phyloP scores from a whole-genome alignment of 116 monocot genomes.

The Iris pallida region DNA sequence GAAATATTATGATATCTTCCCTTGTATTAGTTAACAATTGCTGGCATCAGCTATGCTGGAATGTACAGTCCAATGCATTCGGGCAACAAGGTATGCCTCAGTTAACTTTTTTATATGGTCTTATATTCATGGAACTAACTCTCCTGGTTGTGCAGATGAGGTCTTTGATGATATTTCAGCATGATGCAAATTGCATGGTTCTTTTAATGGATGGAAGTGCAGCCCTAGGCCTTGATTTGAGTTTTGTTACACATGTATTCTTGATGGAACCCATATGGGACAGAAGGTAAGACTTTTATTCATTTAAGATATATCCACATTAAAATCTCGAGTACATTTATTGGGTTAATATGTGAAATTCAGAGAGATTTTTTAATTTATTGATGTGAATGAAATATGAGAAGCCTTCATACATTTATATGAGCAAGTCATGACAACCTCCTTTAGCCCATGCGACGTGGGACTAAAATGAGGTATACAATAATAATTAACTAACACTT shows the following conservation, averaged over 20 bases:
- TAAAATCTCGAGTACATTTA: background rate
- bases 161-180: conserved; percentile 65
- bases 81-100: conserved; percentile 54
- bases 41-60: conserved; percentile 68
- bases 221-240: conserved; percentile 92
- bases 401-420: too few species aligned
- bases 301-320: background rate
- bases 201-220: conserved; percentile 99
- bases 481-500: too few species aligned
- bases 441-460: too few species aligned
- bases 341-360: background rate
- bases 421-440: too few species aligned
- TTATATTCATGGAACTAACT: background rate
- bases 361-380: too few species aligned
- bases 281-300: conserved; percentile 52
- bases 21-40: conserved; percentile 52
- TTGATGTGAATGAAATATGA: too few species aligned
- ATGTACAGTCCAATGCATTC: conserved; percentile 92
- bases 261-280: conserved; percentile 99
- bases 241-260: conserved; percentile 91
- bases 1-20: conserved; percentile 9
- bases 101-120: conserved; percentile 7
- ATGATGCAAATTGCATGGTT: conserved; percentile 68
- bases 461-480: too few species aligned
- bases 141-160: conserved; percentile 46